Conservation (phyloP, 2,329 filamentous ascomycete species). For the Peltaster fructicola region DNA sequence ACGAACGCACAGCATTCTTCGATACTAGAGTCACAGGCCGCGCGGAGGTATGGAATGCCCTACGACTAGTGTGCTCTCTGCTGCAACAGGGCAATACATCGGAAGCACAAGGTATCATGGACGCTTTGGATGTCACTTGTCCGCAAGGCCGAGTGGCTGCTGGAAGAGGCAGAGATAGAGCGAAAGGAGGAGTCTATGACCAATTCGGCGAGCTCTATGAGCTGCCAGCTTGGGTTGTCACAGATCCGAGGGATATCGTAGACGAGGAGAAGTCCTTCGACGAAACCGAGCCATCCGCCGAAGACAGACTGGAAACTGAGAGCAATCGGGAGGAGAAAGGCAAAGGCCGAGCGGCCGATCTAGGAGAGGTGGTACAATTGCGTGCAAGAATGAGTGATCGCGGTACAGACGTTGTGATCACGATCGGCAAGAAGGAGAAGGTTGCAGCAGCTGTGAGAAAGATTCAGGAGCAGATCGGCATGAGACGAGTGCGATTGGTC, state of each 20-base stretch:
- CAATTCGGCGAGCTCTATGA: slow-evolving; percentile 25
- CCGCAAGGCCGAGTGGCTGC: slow-evolving; percentile 21
- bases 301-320: slow-evolving; percentile 1
- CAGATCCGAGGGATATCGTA: slow-evolving; percentile 25
- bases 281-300: slow-evolving; percentile 1
- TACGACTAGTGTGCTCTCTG: slow-evolving; percentile 49
- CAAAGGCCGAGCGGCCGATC: slow-evolving; percentile 17
- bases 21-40: slow-evolving; percentile 71
- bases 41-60: slow-evolving; percentile 61
- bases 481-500: slow-evolving; percentile 48
- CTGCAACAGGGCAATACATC: slow-evolving; percentile 37
- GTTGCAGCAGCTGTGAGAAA: slow-evolving; percentile 45
- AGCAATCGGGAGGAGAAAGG: slow-evolving; percentile 17
- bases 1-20: slow-evolving; percentile 69
- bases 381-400: slow-evolving; percentile 21
- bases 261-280: slow-evolving; percentile 11
- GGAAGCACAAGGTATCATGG: slow-evolving; percentile 59
- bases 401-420: slow-evolving; percentile 21
- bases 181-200: slow-evolving; percentile 26
- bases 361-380: slow-evolving; percentile 17
- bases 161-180: slow-evolving; percentile 7
- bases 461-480: slow-evolving; percentile 43
- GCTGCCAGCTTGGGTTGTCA: slow-evolving; percentile 28
- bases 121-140: slow-evolving; percentile 46
- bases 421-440: slow-evolving; percentile 28